These are phyloP conservation scores for Pyrenopolyporus hunteri DNA, from an alignment of 495 filamentous ascomycete species.

Conservation along the genomic window DNA sequence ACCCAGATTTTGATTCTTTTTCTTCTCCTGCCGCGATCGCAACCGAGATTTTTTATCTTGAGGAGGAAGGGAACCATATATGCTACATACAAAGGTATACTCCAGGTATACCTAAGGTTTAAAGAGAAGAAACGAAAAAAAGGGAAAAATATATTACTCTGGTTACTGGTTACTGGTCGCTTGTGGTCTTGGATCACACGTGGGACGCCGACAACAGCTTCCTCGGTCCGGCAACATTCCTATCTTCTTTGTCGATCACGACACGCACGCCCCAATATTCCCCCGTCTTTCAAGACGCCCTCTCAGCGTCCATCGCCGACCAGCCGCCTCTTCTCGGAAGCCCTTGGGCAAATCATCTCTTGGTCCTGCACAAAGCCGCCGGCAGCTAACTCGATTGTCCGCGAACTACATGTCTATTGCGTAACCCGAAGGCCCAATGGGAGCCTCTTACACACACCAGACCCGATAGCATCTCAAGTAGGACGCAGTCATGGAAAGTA, in stretches of 20 bases:
- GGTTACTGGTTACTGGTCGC: no score
- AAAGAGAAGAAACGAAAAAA: no score
- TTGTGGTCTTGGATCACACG: conserved; percentile 31
- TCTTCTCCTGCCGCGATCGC: conserved; percentile 31
- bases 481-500: conserved; percentile 49
- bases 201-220: conserved; percentile 35
- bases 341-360: conserved; percentile 37
- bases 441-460: conserved; percentile 43
- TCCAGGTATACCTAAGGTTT: no score
- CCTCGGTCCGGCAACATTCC: conserved; percentile 34
- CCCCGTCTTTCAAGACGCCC: conserved; percentile 21
- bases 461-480: conserved; percentile 42
- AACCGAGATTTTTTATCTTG: conserved; percentile 34
- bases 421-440: conserved; percentile 59
- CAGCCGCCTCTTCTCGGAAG: conserved; percentile 35
- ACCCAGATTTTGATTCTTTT: background rate
- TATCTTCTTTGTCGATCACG: conserved; percentile 36
- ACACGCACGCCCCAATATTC: conserved; percentile 29
- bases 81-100: no score
- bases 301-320: conserved; percentile 26
- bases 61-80: conserved; percentile 7
- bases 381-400: conserved; percentile 53
- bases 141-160: conserved; percentile 14
- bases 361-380: conserved; percentile 57
- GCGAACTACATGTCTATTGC: conserved; percentile 56